These are phyloP conservation scores for Tolypocladium nubicola DNA, from an alignment of 2,329 filamentous ascomycete genomes.

Conservation along the genomic window DNA sequence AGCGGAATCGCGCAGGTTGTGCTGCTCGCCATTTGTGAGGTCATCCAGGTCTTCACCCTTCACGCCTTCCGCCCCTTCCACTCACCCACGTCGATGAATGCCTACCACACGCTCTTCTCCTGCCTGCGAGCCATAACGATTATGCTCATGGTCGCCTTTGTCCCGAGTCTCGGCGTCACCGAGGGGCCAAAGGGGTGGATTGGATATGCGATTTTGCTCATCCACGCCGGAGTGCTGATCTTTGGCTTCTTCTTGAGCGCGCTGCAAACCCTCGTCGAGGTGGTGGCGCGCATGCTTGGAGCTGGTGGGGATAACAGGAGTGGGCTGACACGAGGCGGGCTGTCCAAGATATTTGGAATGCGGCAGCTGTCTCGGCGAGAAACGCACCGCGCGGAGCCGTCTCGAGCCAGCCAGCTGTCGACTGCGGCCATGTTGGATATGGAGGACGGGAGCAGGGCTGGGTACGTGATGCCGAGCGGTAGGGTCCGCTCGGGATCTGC, in stretches of 20 bases:
- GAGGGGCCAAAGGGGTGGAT: conserved; percentile 87
- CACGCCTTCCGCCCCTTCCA: conserved; percentile 87
- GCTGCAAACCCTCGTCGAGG: conserved; percentile 81
- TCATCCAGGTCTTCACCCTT: conserved; percentile 77
- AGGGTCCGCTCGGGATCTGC: conserved; percentile 51
- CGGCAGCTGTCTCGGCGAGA: conserved; percentile 72
- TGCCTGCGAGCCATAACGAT: conserved; percentile 65
- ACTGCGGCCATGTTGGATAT: conserved; percentile 69
- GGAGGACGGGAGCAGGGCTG: conserved; percentile 54
- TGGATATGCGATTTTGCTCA: conserved; percentile 78
- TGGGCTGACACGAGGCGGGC: conserved; percentile 65
- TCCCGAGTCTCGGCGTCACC: conserved; percentile 68
- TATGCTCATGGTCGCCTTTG: conserved; percentile 71
- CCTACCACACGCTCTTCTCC: conserved; percentile 82
- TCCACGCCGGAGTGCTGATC: conserved; percentile 76
- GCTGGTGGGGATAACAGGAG: conserved; percentile 66
- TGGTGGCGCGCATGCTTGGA: conserved; percentile 70
- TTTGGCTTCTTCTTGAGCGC: conserved; percentile 93
- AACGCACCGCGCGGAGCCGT: conserved; percentile 51
- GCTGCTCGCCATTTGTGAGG: conserved; percentile 85
- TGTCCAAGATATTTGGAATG: conserved; percentile 86
- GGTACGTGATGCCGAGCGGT: conserved; percentile 42
- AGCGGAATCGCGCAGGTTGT: conserved; percentile 91
- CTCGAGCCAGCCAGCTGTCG: conserved; percentile 73
- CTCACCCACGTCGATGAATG: conserved; percentile 90